A percentile compares a stretch with the other conserved stretches of the same genome.
Conservation (phyloP, 257 asterid genomes). For the Catharanthus roseus region DNA sequence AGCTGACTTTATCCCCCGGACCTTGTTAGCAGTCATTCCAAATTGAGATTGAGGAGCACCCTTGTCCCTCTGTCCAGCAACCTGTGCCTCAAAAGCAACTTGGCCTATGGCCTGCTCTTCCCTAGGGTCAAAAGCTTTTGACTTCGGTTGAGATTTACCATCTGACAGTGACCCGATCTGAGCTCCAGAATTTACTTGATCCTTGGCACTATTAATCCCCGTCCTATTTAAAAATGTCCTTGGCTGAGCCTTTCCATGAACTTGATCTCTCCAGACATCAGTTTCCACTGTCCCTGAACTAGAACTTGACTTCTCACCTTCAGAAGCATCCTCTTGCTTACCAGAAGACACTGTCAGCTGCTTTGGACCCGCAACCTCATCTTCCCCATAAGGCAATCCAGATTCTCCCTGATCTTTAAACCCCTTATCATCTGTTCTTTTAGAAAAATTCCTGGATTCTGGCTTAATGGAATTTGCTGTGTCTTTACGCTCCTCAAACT, state of each 20-base stretch:
- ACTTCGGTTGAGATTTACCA: constrained; percentile 29
- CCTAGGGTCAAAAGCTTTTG: constrained; percentile 27
- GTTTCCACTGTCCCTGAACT: constrained; percentile 24
- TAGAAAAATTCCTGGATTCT: constrained; percentile 35
- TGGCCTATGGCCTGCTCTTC: constrained; percentile 27
- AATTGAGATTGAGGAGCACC: constrained; percentile 26
- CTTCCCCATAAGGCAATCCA: constrained; percentile 10
- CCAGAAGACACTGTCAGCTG: constrained; percentile 26
- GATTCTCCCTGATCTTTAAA: constrained; percentile 24
- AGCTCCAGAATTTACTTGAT: constrained; percentile 36
- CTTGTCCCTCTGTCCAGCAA: constrained; percentile 31
- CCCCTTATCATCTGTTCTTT: constrained; percentile 26
- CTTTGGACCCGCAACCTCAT: constrained; percentile 16
- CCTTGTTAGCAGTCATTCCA: constrained; percentile 26
- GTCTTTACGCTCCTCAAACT: constrained; percentile 37
- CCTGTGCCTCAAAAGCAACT: constrained; percentile 26
- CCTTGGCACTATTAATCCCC: constrained; percentile 22
- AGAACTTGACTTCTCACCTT: constrained; percentile 29
- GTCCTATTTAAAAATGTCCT: constrained; percentile 30
- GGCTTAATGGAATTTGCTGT: constrained; percentile 37
- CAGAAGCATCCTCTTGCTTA: constrained; percentile 31
- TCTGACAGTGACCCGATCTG: constrained; percentile 25
- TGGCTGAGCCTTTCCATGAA: constrained; percentile 35
- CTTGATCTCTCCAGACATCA: constrained; percentile 41
- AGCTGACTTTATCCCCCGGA: constrained; percentile 14